Base-by-base conservation (phyloP, 176 grass and related monocot genomes). In the Hsuehochloa calcarea region DNA sequence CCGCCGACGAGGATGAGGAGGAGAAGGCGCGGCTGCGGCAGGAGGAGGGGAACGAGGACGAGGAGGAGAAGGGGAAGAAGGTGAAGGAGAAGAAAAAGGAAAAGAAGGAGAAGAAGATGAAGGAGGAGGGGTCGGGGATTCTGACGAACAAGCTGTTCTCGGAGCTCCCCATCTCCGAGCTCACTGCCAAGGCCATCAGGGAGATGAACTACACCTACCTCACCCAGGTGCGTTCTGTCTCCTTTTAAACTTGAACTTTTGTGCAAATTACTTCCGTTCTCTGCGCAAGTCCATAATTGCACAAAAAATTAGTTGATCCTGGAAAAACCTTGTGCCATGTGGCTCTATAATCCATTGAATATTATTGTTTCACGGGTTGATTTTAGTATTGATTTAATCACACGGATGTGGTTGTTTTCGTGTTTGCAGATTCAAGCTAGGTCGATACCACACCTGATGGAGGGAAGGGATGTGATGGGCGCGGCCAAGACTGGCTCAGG, bases 161-260 rank as follows among this genome's bases (percentile, higher is more conserved):
- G 6, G 82, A 85, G 68, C 91, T 96, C 65, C 86, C 84, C 77
- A 73, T 96, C 27, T 96, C 93, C 15, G 84, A 91, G 80, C 82
- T 29, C 46, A 96, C 93, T 17, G 66, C 89, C 59, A 91, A 62
- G 23, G 86, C 94, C 51, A 82, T 96, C 77, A 67, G 47, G 20
- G 94, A 96, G 84, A 96, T 96, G 94, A 92, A 88, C 68, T 93
- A 87, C 66, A 90, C 84, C 54, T 74, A 92, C 72, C 91, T 93
- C 52, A 93, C 89, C 20, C 94, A 96, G 89, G 93, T 96, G 9
- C 37, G 10, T 4, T 7, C 10, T 38, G 38, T 1, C 44, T 26
- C 19, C 6, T 1, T 31, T 43, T 69, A 25, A 78, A 65, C 16
- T 22, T 72, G 1, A 68, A 35, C 8, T 22, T 39, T 27, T 43